phyloP scores from a whole-genome alignment of 2,329 filamentous ascomycete genomes.

The Xylaria sp. region DNA sequence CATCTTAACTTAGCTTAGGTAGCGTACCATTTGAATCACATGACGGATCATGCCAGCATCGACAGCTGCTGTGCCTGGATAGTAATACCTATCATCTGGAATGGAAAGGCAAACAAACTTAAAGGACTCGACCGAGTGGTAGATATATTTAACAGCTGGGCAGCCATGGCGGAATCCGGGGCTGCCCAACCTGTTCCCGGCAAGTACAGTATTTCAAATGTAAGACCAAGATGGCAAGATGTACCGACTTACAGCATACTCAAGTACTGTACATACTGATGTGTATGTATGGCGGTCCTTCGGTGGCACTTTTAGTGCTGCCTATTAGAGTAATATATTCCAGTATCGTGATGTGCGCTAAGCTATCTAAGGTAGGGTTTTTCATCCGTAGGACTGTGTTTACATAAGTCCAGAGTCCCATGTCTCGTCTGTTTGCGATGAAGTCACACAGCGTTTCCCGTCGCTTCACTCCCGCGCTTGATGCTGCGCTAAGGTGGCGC shows the following conservation, averaged over 20 bases:
- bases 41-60: conserved; percentile 21
- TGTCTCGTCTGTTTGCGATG: conserved; percentile 4
- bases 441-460: conserved; percentile 29
- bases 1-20: not conserved
- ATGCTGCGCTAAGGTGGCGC: conserved; percentile 32
- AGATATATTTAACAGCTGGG: not conserved
- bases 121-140: not conserved
- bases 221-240: not conserved
- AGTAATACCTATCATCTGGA: not conserved
- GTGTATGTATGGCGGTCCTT: not conserved
- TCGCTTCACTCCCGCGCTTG: conserved; percentile 28
- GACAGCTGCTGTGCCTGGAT: not conserved
- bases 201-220: not conserved
- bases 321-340: not conserved
- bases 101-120: not conserved
- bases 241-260: not conserved
- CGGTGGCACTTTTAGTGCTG: not conserved
- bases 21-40: conserved; percentile 26
- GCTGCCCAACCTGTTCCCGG: not conserved
- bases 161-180: not conserved
- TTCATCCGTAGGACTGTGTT: not conserved
- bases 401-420: not conserved
- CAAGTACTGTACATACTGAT: not conserved
- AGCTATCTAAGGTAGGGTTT: not conserved
- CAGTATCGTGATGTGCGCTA: not conserved